Base-by-base conservation (phyloP, 108 stramenopile genomes). In the Cyclotella kingstonii region DNA sequence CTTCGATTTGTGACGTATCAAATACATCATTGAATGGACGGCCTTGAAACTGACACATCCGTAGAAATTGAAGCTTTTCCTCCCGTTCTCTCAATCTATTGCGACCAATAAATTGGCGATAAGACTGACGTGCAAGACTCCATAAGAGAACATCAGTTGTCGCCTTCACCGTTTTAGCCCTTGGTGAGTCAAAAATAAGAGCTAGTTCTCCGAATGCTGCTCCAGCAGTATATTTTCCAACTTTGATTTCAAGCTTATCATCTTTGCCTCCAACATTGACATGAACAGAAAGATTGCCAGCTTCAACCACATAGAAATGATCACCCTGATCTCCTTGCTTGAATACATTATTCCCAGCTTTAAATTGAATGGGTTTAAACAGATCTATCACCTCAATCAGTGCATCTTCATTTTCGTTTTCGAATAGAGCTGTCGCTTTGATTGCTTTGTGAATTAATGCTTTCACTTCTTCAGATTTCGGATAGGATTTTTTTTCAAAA, bases 121-220 rank as follows among this genome's bases (percentile, higher is more conserved):
- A 96, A 4, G 76, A 70, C 27, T 75, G 76, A 48, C 93, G 88
- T 62, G 90, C 88, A 39, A 96, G 83, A 18, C 76, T 75, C 82
- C 91, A 96, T 5, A 94, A 50, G 9, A 68, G 70, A 40, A 60
- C 83, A 12, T 76, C 74, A 4, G 54, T 51, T 10, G 58, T 60
- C 6, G 94, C 91, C 52, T 78, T 74, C 42, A 94, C 84, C 53
- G 94, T 86, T 19, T 94, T 93, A 27, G 90, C 91, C 18, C 96
- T 78, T 8, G 98, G 95, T 39, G 82, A 87, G 52, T 85, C 90
- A 62, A 86, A 93, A 15, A 93, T 59, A 15, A 93, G 61, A 7
- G 86, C 84, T 21, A 88, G 58, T 65, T 90, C 88, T 12, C 88
- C 88, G 63, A 93, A 89, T 15, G 75, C 66, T 11, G 19, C 28